Conservation (phyloP, 202 grass and related monocot species). For the Carex sylvatica region DNA sequence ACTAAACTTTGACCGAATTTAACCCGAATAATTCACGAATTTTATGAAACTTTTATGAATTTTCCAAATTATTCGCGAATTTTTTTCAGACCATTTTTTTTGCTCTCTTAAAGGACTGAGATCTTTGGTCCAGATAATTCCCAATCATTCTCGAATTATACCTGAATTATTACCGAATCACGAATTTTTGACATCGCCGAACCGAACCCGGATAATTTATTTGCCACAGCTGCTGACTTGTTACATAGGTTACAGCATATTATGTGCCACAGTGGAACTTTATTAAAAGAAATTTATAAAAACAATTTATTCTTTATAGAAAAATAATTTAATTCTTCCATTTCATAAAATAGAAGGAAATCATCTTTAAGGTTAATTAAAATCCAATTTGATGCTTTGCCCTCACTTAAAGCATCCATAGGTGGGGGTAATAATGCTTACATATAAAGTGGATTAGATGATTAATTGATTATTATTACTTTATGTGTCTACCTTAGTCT, state of each 20-base stretch:
- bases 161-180: no score
- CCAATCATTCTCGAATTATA: no score
- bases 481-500: not conserved
- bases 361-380: constrained; percentile 14
- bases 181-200: no score
- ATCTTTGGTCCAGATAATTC: no score
- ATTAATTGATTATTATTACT: constrained; percentile 14
- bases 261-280: not conserved
- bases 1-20: no score
- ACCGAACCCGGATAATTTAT: no score
- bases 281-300: not conserved
- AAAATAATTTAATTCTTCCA: constrained; percentile 15
- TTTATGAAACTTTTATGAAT: no score
- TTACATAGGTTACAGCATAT: not conserved
- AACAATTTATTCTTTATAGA: not conserved
- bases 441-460: constrained; percentile 11
- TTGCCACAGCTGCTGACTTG: not conserved
- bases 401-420: constrained; percentile 17
- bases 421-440: constrained; percentile 19
- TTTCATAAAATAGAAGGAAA: not conserved
- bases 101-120: no score
- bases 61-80: no score
- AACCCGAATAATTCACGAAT: no score
- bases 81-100: no score
- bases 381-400: constrained; percentile 5